These are phyloP conservation scores for Cryptococcus maquisensis DNA, from an alignment of 1,284 basidiomycete genomes.

Conservation along the genomic window DNA sequence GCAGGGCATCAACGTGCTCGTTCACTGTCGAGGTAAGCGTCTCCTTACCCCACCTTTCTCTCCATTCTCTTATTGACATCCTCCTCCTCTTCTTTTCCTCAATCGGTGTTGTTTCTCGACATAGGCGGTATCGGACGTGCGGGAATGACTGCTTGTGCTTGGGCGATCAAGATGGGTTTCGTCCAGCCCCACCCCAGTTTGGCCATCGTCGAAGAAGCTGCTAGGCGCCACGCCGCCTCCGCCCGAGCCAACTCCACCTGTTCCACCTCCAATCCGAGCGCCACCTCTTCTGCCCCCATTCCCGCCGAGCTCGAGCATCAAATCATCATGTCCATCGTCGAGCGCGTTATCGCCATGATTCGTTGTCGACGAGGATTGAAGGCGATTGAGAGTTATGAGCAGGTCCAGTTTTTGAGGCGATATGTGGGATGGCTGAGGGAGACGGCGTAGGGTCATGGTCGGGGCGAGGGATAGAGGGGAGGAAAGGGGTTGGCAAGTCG, in stretches of 20 bases:
- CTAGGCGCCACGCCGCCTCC: slow-evolving; percentile 1
- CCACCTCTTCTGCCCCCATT: not conserved
- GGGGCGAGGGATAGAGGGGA: not conserved
- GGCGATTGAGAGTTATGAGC: slow-evolving; percentile 86
- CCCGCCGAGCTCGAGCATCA: slow-evolving; percentile 52
- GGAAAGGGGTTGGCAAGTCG: too few species aligned
- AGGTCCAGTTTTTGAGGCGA: slow-evolving; percentile 75
- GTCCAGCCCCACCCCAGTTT: slow-evolving; percentile 47
- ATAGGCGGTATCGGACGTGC: slow-evolving; percentile 79
- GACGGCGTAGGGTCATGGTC: not conserved
- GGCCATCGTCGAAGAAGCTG: slow-evolving; percentile 24
- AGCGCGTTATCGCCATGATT: slow-evolving; percentile 68
- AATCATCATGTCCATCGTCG: slow-evolving; percentile 58
- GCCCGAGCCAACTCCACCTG: not conserved
- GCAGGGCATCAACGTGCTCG: slow-evolving; percentile 67
- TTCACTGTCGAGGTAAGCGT: slow-evolving; percentile 76
- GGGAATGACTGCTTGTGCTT: slow-evolving; percentile 85
- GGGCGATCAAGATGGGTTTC: slow-evolving; percentile 88
- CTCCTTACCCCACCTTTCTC: not conserved
- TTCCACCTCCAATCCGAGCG: not conserved
- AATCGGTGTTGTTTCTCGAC: not conserved
- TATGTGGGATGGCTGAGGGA: slow-evolving; percentile 66
- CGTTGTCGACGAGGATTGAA: slow-evolving; percentile 71
- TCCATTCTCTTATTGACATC: not conserved
- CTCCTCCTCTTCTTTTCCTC: not conserved